phyloP scores from a whole-genome alignment of 148 eudicot genomes.

The Mesembryanthemum crystallinum region DNA sequence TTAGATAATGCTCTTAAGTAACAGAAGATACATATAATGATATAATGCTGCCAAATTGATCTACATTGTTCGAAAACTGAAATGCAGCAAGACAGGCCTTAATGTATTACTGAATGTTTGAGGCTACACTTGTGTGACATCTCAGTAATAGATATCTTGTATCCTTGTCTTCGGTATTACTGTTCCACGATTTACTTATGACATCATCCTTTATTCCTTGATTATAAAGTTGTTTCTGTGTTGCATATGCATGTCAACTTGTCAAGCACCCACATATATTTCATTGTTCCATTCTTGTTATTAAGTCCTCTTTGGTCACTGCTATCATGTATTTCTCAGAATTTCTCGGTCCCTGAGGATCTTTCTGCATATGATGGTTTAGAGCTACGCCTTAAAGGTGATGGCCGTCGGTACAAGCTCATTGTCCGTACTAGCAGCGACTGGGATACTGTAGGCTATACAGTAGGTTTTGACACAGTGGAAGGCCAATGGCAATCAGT shows the following conservation, averaged over 20 bases:
- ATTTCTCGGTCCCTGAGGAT: constrained; percentile 79
- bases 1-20: neutral
- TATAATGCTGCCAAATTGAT: no score
- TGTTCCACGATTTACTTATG: neutral
- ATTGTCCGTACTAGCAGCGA: constrained; percentile 87
- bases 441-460: constrained; percentile 97
- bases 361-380: constrained; percentile 93
- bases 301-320: neutral
- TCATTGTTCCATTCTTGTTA: neutral
- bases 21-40: no score
- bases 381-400: constrained; percentile 83
- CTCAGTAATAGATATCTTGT: no score
- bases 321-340: constrained; percentile 42
- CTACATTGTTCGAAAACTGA: no score
- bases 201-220: neutral
- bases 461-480: constrained; percentile 78
- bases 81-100: no score
- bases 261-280: neutral
- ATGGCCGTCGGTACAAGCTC: constrained; percentile 84
- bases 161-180: neutral
- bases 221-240: neutral
- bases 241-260: neutral
- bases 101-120: no score
- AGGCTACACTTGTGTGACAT: no score
- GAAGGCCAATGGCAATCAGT: constrained; percentile 97